Conservation (phyloP, 1,284 basidiomycete species). For the Fomitopsis palustris region DNA sequence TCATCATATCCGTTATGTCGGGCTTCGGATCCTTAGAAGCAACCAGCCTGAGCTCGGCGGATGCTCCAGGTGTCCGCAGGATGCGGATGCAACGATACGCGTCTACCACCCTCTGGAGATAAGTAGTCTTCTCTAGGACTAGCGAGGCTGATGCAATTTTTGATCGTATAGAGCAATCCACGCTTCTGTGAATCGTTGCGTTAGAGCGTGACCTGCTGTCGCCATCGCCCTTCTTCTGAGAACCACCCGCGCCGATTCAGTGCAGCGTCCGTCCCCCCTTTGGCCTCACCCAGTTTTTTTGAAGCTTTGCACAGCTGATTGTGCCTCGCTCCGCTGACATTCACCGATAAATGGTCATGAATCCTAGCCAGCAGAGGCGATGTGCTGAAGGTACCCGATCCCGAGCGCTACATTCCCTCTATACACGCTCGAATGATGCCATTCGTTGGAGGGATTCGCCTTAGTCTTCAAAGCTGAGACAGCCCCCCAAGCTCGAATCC, state of each 20-base stretch:
- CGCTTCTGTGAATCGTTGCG: neutral
- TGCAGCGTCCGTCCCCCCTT: neutral
- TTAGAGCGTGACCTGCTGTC: neutral
- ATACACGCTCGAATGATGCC: neutral
- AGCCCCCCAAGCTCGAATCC: neutral
- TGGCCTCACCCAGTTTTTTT: neutral
- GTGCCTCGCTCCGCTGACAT: neutral
- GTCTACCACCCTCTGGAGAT: no score
- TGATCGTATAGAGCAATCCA: neutral
- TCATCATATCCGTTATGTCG: neutral
- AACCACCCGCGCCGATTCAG: no score
- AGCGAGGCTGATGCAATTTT: neutral
- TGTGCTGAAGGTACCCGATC: neutral
- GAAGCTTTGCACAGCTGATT: neutral
- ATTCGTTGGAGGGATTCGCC: neutral
- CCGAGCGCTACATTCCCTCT: neutral
- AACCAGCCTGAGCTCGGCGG: neutral
- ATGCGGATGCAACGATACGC: neutral
- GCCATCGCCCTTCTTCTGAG: neutral
- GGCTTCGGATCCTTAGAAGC: neutral
- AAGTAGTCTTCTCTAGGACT: neutral
- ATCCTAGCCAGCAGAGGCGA: neutral
- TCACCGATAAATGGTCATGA: neutral
- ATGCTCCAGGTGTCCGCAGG: neutral
- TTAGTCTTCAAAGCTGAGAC: neutral